Base-by-base conservation (phyloP, 768 basidiomycete species). In the Mrakia gelida region DNA sequence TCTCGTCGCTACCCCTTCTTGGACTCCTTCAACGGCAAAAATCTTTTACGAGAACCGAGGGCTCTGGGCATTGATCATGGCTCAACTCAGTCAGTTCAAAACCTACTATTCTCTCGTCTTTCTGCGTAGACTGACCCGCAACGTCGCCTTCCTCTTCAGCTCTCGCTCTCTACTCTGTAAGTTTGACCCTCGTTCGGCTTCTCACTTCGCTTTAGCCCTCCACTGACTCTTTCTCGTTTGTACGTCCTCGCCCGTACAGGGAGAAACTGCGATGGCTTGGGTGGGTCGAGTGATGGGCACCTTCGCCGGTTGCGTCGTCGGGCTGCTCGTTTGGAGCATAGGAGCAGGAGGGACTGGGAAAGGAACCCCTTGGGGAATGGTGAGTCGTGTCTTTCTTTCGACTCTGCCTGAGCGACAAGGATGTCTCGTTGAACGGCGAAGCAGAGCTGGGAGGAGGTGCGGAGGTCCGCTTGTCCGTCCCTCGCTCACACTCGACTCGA, bases 201-300 rank as follows among this genome's bases (percentile, higher is more conserved):
- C n/a, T 9, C 15, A 4, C n/a, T n/a, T 16, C 28, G 28, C 28
- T 21, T 30, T 10, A n/a, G 26, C 21, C 26, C 13, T 18, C 13
- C 28, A 15, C 63, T 65, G 63, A 65, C 28, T 5, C 91, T 0
- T 83, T 92, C 0, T 86, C 90, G 13, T 88, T 91, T 26, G 38
- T 38, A n/a, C n/a, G n/a, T n/a, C n/a, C n/a, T 38, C 38, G 38
- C 92, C 21, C 54, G 54, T 92, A 81, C 87, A 90, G 63, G 92
- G 92, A 0, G 92, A 93, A 73, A 93, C 92, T 0, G 87, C 88
- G 0, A 91, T 91, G 78, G 90, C 88, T 2, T 86, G 92, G 21
- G 84, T 89, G 6, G 86, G 88, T 0, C 88, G 92, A 76, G 86
- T 92, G 32, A 54, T 87, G 7, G 88, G 88, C 70, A 92, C 92